Conservation (phyloP, 768 basidiomycete genomes). For the Tubosaeta brunneosetosa region DNA sequence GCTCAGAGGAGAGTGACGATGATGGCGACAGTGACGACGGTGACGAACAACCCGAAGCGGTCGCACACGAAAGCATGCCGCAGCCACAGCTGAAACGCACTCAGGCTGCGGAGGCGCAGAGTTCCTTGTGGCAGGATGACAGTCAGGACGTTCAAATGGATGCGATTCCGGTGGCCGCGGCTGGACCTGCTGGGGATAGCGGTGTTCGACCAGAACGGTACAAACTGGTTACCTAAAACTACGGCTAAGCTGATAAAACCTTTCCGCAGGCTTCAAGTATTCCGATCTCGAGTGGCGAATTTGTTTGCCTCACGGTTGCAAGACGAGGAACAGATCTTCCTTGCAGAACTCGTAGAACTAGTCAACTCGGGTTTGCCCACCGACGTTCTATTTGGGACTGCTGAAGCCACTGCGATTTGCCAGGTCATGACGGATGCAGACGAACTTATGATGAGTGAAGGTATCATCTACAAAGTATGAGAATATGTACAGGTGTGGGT, state of each 20-base stretch:
- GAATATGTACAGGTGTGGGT: neutral
- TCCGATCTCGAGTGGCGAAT: constrained; percentile 72
- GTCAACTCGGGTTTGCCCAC: constrained; percentile 75
- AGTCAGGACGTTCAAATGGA: constrained; percentile 65
- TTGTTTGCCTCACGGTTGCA: constrained; percentile 64
- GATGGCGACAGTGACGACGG: constrained; percentile 43
- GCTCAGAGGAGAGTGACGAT: constrained; percentile 34
- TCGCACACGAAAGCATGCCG: constrained; percentile 50
- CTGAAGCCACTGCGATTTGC: constrained; percentile 72
- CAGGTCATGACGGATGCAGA: constrained; percentile 64
- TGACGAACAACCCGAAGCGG: constrained; percentile 33
- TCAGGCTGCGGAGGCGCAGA: constrained; percentile 36
- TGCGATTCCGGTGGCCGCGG: constrained; percentile 38
- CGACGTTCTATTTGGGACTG: constrained; percentile 68
- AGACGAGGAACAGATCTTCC: constrained; percentile 72
- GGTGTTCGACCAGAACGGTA: constrained; percentile 57
- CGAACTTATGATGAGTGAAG: constrained; percentile 86
- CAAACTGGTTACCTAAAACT: neutral
- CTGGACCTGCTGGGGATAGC: constrained; percentile 37
- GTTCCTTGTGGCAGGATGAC: constrained; percentile 64
- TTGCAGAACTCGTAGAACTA: constrained; percentile 62
- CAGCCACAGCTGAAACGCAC: constrained; percentile 24
- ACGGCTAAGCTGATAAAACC: neutral
- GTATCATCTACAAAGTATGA: constrained; percentile 81
- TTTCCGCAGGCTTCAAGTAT: constrained; percentile 61